These are phyloP conservation scores for Fusarium humuli DNA, from an alignment of 2,329 filamentous ascomycete species.

Conservation along the genomic window DNA sequence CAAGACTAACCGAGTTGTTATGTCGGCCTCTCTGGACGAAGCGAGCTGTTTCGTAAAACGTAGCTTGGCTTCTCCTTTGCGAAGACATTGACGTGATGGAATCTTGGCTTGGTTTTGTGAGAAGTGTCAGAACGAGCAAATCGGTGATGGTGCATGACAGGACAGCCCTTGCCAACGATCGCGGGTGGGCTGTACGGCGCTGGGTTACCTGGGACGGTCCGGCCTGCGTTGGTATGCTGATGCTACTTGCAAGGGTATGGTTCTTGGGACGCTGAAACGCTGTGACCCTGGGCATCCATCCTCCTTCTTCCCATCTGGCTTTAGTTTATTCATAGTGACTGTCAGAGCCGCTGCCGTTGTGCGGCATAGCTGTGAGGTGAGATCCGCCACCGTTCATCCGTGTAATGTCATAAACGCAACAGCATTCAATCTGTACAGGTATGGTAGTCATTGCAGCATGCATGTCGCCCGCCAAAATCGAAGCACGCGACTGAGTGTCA, in stretches of 20 bases:
- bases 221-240: slow-evolving; percentile 32
- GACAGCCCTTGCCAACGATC: slow-evolving; percentile 24
- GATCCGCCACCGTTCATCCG: slow-evolving; percentile 12
- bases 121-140: background rate
- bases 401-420: slow-evolving; percentile 3
- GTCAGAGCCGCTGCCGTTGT: slow-evolving; percentile 30
- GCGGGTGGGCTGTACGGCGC: slow-evolving; percentile 16
- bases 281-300: slow-evolving; percentile 22
- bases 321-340: slow-evolving; percentile 9
- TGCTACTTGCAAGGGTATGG: slow-evolving; percentile 1
- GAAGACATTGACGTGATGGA: background rate
- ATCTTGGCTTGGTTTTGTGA: background rate
- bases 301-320: slow-evolving; percentile 16
- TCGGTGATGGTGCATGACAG: slow-evolving; percentile 25
- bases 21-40: background rate
- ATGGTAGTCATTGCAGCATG: background rate
- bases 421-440: background rate
- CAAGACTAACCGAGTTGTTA: background rate
- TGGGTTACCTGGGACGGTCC: slow-evolving; percentile 43
- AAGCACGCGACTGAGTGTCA: background rate
- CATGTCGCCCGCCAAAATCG: background rate
- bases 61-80: background rate
- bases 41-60: background rate
- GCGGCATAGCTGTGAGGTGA: slow-evolving; percentile 23
- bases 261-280: slow-evolving; percentile 30